Evolutionary conservation across 306 rosid genomes (phyloP).

Genomic region (cucumber (Cucumis sativus)): Cucumber_9930_V3 NC_026657.2:28013001-28013500

Average conservation of each 20-base stretch:
- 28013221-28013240: conserved; percentile 69
- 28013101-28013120: conserved; percentile 42
- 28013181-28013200: conserved; percentile 66
- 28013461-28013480: background rate
- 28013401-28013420: background rate
- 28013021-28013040: background rate
- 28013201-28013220: conserved; percentile 87
- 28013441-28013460: background rate
- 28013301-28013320: background rate
- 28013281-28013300: conserved; percentile 76
- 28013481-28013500: conserved; percentile 40
- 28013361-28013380: background rate
- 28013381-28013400: background rate
- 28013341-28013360: background rate
- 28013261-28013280: conserved; percentile 82
- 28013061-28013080: conserved; percentile 3
- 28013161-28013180: conserved; percentile 54
- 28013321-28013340: background rate
- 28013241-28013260: conserved; percentile 88
- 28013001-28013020: conserved; percentile 41
- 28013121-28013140: conserved; percentile 85
- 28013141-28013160: conserved; percentile 77
- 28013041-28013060: background rate
- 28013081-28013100: background rate
- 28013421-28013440: background rate